These are phyloP conservation scores for Chytriomyces sp. DNA, from an alignment of 192 early-diverging fungal genomes.

Conservation along the genomic window DNA sequence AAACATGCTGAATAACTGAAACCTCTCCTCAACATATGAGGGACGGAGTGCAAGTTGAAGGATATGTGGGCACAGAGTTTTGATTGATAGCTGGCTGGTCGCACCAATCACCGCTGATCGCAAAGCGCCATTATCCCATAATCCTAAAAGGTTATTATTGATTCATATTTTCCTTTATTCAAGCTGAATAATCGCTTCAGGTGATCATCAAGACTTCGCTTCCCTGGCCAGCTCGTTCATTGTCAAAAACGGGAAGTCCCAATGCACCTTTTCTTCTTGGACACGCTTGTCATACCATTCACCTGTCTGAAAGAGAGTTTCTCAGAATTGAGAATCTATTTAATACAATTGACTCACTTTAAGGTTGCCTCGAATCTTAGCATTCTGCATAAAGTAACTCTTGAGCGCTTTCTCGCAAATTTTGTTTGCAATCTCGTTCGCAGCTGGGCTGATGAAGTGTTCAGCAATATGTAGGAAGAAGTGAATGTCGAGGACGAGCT, in stretches of 20 bases:
- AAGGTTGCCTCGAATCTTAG: conserved; percentile 34
- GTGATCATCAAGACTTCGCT: too few relatives aligned
- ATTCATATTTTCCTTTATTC: too few relatives aligned
- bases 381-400: conserved; percentile 48
- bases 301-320: conserved; percentile 37
- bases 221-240: conserved; percentile 7
- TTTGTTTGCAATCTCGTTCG: conserved; percentile 46
- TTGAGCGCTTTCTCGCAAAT: conserved; percentile 55
- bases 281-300: conserved; percentile 58
- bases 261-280: conserved; percentile 30
- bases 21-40: too few relatives aligned
- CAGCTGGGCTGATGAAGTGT: conserved; percentile 36
- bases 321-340: conserved; percentile 27
- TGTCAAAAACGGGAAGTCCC: conserved; percentile 21
- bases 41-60: too few relatives aligned
- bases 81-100: too few relatives aligned
- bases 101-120: too few relatives aligned
- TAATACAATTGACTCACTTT: conserved; percentile 41
- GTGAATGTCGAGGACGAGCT: conserved; percentile 60
- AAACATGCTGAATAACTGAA: too few relatives aligned
- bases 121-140: too few relatives aligned
- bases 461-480: conserved; percentile 49
- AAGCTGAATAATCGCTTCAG: too few relatives aligned
- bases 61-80: too few relatives aligned
- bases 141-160: too few relatives aligned